Conservation (phyloP, 2,329 filamentous ascomycete genomes). For the Madurella fahalii region DNA sequence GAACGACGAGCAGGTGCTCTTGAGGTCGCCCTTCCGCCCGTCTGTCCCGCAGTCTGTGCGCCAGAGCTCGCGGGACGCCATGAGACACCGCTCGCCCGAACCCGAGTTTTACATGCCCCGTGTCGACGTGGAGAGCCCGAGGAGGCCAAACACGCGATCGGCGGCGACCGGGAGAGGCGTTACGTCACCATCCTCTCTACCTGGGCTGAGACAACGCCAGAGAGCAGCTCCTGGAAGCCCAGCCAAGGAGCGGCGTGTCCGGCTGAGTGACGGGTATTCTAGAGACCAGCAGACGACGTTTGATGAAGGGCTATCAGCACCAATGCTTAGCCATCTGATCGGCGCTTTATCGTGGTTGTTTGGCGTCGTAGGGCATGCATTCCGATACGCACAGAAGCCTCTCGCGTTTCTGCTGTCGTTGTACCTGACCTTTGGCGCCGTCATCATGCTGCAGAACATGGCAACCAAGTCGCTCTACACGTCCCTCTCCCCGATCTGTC, state of each 20-base stretch:
- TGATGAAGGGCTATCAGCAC: conserved; percentile 32
- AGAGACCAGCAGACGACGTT: conserved; percentile 24
- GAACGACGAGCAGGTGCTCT: conserved; percentile 50
- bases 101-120: conserved; percentile 53
- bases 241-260: conserved; percentile 11
- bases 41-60: conserved; percentile 42
- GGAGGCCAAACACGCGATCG: conserved; percentile 16
- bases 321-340: conserved; percentile 37
- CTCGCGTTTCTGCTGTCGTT: conserved; percentile 58
- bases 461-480: conserved; percentile 56
- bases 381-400: conserved; percentile 61
- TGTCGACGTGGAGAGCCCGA: conserved; percentile 38
- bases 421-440: conserved; percentile 56
- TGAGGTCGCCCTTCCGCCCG: conserved; percentile 52
- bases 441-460: conserved; percentile 59
- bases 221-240: conserved; percentile 14
- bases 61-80: conserved; percentile 26
- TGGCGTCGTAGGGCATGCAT: conserved; percentile 54
- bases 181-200: conserved; percentile 14
- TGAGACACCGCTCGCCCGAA: conserved; percentile 41
- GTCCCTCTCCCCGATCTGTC: conserved; percentile 65
- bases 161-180: conserved; percentile 8
- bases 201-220: conserved; percentile 18
- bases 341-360: conserved; percentile 46
- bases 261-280: conserved; percentile 3